Percentiles rank a stretch among this genome's conserved stretches.
Conservation (phyloP, 2,329 filamentous ascomycete genomes). For the Aureobasidium sp. region DNA sequence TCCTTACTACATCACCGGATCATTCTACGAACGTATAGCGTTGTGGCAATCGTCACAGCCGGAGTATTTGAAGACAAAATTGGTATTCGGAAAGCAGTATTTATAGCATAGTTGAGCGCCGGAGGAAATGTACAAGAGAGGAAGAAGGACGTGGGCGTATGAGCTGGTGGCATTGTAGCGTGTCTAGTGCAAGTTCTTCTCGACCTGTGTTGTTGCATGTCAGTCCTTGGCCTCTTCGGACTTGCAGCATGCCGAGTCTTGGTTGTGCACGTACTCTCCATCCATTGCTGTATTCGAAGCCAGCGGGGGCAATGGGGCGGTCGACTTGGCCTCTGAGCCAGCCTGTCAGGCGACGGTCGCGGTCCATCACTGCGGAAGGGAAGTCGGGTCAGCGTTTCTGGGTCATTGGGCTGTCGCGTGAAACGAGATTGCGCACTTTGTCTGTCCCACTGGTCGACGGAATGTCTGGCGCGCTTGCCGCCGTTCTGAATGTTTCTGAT, state of each 20-base stretch:
- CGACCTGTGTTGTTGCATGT: slow-evolving; percentile 16
- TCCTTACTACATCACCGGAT: too few relatives aligned
- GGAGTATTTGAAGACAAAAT: neutral
- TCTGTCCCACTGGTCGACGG: slow-evolving; percentile 56
- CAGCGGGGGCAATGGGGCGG: slow-evolving; percentile 48
- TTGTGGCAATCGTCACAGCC: neutral
- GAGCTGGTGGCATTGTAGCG: neutral
- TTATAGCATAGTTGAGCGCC: neutral
- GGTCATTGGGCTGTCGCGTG: neutral
- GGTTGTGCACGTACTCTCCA: slow-evolving; percentile 51
- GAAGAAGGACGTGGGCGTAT: neutral
- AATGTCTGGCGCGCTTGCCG: slow-evolving; percentile 52
- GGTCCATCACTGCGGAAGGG: slow-evolving; percentile 53
- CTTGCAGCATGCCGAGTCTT: neutral
- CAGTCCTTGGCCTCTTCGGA: neutral
- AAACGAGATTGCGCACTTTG: slow-evolving; percentile 33
- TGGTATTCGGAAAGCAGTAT: neutral
- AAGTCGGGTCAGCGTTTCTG: neutral
- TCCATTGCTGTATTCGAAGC: slow-evolving; percentile 59
- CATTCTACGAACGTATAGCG: too few relatives aligned
- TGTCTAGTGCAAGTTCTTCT: slow-evolving; percentile 15
- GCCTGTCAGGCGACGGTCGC: slow-evolving; percentile 55
- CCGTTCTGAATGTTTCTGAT: slow-evolving; percentile 54
- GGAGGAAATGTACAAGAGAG: neutral
- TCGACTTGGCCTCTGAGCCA: slow-evolving; percentile 54